phyloP scores from a whole-genome alignment of 2,329 filamentous ascomycete species.

The Nigrograna mackinnonii region DNA sequence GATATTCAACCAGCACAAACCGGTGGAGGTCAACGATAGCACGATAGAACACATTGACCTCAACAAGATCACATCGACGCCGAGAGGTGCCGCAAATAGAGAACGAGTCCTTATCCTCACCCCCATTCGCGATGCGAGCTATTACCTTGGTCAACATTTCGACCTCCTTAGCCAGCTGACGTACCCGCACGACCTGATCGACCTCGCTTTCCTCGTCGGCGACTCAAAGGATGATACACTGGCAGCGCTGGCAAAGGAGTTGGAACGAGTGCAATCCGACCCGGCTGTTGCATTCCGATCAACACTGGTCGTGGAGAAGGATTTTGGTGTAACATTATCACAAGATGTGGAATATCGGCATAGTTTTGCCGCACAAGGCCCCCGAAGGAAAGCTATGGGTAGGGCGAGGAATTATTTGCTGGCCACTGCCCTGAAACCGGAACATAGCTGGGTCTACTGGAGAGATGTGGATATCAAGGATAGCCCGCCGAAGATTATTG shows the following conservation, averaged over 20 bases:
- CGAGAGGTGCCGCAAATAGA: constrained; percentile 75
- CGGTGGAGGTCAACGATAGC: constrained; percentile 79
- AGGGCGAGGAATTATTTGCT: constrained; percentile 91
- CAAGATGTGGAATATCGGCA: constrained; percentile 85
- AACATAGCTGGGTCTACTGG: constrained; percentile 99
- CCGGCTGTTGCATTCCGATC: constrained; percentile 82
- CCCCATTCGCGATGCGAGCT: constrained; percentile 85
- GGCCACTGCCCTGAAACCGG: constrained; percentile 79
- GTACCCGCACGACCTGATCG: constrained; percentile 94
- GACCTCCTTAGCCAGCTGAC: constrained; percentile 87
- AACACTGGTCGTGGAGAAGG: constrained; percentile 84
- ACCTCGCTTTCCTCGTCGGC: constrained; percentile 90
- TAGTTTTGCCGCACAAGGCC: constrained; percentile 83
- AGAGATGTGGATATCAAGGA: constrained; percentile 96
- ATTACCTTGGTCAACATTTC: constrained; percentile 86
- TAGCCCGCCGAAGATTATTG: constrained; percentile 82
- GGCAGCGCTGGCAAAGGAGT: constrained; percentile 80
- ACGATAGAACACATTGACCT: constrained; percentile 82
- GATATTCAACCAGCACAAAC: constrained; percentile 92
- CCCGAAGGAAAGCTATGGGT: constrained; percentile 87
- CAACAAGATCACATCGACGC: constrained; percentile 81
- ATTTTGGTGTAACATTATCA: constrained; percentile 77
- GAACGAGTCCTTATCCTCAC: constrained; percentile 92
- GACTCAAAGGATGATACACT: constrained; percentile 91
- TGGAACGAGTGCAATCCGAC: constrained; percentile 84